Conservation (phyloP, 2,329 filamentous ascomycete genomes). For the Aspergillus oerlinghausenensis region DNA sequence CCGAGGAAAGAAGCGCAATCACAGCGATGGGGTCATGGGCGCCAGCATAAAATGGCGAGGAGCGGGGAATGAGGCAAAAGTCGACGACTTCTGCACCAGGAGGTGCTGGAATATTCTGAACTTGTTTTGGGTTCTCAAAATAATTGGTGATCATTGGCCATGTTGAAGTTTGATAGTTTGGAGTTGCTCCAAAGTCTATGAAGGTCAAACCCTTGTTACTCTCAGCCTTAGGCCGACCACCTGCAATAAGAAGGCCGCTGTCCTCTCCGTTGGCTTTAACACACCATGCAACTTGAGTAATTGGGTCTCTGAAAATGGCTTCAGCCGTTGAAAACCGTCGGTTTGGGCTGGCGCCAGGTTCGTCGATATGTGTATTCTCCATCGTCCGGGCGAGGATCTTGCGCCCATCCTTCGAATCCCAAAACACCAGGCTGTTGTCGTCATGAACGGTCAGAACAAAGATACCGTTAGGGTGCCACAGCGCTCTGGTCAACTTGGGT, state of each 20-base stretch:
- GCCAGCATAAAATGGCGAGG: slow-evolving; percentile 79
- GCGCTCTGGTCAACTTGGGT: slow-evolving; percentile 73
- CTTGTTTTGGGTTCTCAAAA: slow-evolving; percentile 69
- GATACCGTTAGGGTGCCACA: slow-evolving; percentile 93
- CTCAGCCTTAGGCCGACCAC: slow-evolving; percentile 66
- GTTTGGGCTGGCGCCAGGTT: slow-evolving; percentile 49
- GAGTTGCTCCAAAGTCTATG: slow-evolving; percentile 81
- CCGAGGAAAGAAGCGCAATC: slow-evolving; percentile 73
- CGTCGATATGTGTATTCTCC: slow-evolving; percentile 67
- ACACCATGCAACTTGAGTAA: slow-evolving; percentile 82
- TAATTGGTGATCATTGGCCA: slow-evolving; percentile 80
- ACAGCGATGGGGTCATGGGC: slow-evolving; percentile 87
- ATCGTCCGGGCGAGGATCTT: slow-evolving; percentile 79
- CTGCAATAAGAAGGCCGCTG: slow-evolving; percentile 80
- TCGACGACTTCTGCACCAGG: slow-evolving; percentile 71
- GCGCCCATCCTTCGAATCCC: slow-evolving; percentile 86
- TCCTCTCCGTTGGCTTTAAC: slow-evolving; percentile 92
- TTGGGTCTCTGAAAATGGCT: slow-evolving; percentile 64
- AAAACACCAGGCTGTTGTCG: slow-evolving; percentile 87
- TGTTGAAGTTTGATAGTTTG: slow-evolving; percentile 83
- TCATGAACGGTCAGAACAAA: slow-evolving; percentile 85
- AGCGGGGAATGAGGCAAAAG: slow-evolving; percentile 76
- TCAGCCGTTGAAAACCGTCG: slow-evolving; percentile 43
- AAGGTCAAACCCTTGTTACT: slow-evolving; percentile 77
- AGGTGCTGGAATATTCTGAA: slow-evolving; percentile 69